Base-by-base conservation (phyloP, 345 rosid genomes). In the Eucalyptus marginata region DNA sequence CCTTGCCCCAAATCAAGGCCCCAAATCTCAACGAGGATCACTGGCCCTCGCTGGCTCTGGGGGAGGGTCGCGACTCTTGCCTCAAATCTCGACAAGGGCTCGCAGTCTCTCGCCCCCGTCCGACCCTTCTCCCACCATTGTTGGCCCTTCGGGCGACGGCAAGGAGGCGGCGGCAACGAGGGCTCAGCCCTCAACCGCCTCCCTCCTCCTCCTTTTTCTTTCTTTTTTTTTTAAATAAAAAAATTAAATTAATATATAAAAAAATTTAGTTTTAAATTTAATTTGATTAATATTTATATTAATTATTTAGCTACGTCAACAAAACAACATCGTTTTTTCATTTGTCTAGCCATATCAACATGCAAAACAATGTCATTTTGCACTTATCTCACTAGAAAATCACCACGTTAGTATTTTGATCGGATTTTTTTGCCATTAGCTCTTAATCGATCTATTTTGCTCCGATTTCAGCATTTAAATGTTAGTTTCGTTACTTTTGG, bases 71-170 rank as follows among this genome's bases (percentile, higher is more conserved):
- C 49, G 4, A 47, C 49, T 4, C 13, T 47, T 50, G 52, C 8
- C 52, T 18, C 1, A 6, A 0, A 50, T 50, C 52, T 50, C 8
- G 0, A 50, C 52, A 3, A 50, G 0, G 20, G 20, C 20, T 6
- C 3, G 0, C 1, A 50, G 0, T 2, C 54, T 8, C 54, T 51
- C 20, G 0, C 54, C 16, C 54, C 1, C 8, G 0, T 16, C 2
- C 3, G 0, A 51, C 54, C 20, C 54, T 51, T 8, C 20, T 51
- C 20, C 8, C 0, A 51, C 17, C 20, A 0, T 51, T 16, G 54
- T 1, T 16, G 8, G 54, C 52, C 18, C 52, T 15, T 50, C 0
- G 5, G 52, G 18, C 0, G 18, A 50, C 0, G 0, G 0, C 3
- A 13, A 1, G 52, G 52, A 50, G 52, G 18, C 0, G 7, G 52